Percentiles rank a stretch among this genome's conserved stretches.
Conservation (phyloP, 164 flowering plant genomes). For the Dillenia turbinata region DNA sequence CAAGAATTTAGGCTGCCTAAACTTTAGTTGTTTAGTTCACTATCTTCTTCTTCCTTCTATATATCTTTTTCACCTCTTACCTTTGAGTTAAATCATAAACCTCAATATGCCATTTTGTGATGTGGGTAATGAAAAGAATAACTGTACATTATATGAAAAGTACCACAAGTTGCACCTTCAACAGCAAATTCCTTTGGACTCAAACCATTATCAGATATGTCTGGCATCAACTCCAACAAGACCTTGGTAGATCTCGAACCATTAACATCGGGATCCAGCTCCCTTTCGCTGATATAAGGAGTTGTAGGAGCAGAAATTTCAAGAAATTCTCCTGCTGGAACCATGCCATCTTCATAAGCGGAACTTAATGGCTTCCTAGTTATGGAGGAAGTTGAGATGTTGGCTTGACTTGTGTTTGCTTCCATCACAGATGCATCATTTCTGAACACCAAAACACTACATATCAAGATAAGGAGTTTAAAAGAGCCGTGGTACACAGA, state of each 20-base stretch:
- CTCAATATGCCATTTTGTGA: too few relatives aligned
- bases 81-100: too few relatives aligned
- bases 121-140: too few relatives aligned
- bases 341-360: slow-evolving; percentile 22
- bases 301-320: slow-evolving; percentile 22
- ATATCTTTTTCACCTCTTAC: too few relatives aligned
- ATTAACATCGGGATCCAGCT: slow-evolving; percentile 18
- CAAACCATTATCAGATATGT: slow-evolving; percentile 20
- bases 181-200: slow-evolving; percentile 11
- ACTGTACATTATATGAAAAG: too few relatives aligned
- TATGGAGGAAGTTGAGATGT: slow-evolving; percentile 12
- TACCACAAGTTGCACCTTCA: slow-evolving; percentile 14
- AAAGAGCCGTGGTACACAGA: slow-evolving; percentile 1
- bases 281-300: slow-evolving; percentile 19
- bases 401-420: slow-evolving; percentile 16
- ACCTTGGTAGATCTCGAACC: slow-evolving; percentile 15
- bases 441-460: slow-evolving; percentile 22
- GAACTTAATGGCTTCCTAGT: slow-evolving; percentile 14
- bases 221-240: slow-evolving; percentile 10
- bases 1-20: too few relatives aligned
- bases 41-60: too few relatives aligned
- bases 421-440: slow-evolving; percentile 24
- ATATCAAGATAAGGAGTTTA: slow-evolving; percentile 5
- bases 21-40: too few relatives aligned
- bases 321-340: slow-evolving; percentile 14